A percentile compares a stretch with the other conserved stretches of the same genome.
Conservation (phyloP, 1,284 basidiomycete species). For the Ceratorhiza oryzae-sativae region DNA sequence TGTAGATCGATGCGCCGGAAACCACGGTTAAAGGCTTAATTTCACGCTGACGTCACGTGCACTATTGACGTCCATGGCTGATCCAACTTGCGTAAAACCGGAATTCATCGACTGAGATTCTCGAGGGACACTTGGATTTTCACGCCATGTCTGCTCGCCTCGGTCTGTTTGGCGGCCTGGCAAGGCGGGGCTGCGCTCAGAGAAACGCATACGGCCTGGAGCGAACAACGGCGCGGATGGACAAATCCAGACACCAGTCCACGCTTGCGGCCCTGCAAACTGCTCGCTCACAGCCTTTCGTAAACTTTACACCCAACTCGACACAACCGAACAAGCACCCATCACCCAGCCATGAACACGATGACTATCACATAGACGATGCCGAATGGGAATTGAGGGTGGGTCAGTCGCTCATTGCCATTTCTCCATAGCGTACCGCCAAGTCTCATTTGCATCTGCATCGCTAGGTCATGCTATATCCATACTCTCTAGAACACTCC, state of each 20-base stretch:
- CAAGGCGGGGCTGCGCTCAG: too few species aligned
- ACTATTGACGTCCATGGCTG: neutral
- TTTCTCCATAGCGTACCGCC: slow-evolving; percentile 11
- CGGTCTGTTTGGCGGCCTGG: too few species aligned
- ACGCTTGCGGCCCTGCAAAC: too few species aligned
- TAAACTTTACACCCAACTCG: slow-evolving; percentile 24
- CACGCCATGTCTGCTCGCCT: too few species aligned
- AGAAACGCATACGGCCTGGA: too few species aligned
- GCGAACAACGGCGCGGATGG: too few species aligned
- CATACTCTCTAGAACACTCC: slow-evolving; percentile 70
- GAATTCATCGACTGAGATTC: too few species aligned
- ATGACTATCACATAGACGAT: slow-evolving; percentile 48
- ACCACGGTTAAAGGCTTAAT: neutral
- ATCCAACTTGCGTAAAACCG: too few species aligned
- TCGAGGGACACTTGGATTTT: too few species aligned
- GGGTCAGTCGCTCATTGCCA: slow-evolving; percentile 46
- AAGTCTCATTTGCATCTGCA: slow-evolving; percentile 27
- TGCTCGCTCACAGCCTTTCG: neutral
- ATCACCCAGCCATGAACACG: neutral
- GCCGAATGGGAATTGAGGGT: slow-evolving; percentile 46
- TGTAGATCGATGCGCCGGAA: neutral
- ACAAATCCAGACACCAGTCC: too few species aligned
- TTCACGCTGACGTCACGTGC: slow-evolving; percentile 1
- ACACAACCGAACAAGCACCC: neutral
- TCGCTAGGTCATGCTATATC: slow-evolving; percentile 70